A percentile compares a stretch with the other conserved stretches of the same genome.
Evolutionary conservation across 352 stramenopile genomes (phyloP).

Genomic region (Pythium grandisporangium): DNA sequence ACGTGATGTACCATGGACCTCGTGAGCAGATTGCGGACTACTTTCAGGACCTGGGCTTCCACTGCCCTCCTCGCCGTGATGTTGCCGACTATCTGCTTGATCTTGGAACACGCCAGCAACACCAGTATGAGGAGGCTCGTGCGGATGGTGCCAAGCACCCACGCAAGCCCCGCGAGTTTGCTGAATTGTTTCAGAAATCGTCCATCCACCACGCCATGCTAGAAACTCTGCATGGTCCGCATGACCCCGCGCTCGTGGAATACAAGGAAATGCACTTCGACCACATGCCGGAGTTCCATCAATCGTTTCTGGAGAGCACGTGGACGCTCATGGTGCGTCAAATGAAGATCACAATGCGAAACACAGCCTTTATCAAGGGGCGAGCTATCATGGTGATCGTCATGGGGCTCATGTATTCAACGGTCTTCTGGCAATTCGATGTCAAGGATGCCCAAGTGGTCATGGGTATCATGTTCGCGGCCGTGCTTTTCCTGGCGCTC

Average conservation of each 20-base stretch:
- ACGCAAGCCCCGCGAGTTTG: slow-evolving; percentile 12
- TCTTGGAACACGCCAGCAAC: slow-evolving; percentile 15
- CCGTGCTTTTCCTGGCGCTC: slow-evolving; percentile 65
- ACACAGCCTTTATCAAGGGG: slow-evolving; percentile 22
- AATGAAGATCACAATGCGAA: slow-evolving; percentile 37
- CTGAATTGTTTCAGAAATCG: slow-evolving; percentile 8
- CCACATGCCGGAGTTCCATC: slow-evolving; percentile 20
- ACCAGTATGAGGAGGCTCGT: slow-evolving; percentile 8
- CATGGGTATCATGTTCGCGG: slow-evolving; percentile 67
- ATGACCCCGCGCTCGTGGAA: slow-evolving; percentile 82
- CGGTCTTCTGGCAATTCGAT: slow-evolving; percentile 27
- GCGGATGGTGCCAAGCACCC: too few relatives aligned
- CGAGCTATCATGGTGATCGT: slow-evolving; percentile 23
- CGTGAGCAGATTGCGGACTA: slow-evolving; percentile 5
- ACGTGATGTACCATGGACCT: slow-evolving; percentile 17
- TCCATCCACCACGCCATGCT: slow-evolving; percentile 16
- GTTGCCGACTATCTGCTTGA: slow-evolving; percentile 29
- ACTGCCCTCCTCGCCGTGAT: slow-evolving; percentile 13
- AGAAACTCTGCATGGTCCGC: slow-evolving; percentile 74
- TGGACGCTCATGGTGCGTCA: slow-evolving; percentile 23
- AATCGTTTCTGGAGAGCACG: slow-evolving; percentile 11
- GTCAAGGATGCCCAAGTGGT: slow-evolving; percentile 18
- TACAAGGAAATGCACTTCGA: slow-evolving; percentile 71
- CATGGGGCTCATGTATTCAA: slow-evolving; percentile 32
- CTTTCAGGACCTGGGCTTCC: too few relatives aligned